Conservation (phyloP, 306 rosid genomes). For the Vigna angularis region DNA sequence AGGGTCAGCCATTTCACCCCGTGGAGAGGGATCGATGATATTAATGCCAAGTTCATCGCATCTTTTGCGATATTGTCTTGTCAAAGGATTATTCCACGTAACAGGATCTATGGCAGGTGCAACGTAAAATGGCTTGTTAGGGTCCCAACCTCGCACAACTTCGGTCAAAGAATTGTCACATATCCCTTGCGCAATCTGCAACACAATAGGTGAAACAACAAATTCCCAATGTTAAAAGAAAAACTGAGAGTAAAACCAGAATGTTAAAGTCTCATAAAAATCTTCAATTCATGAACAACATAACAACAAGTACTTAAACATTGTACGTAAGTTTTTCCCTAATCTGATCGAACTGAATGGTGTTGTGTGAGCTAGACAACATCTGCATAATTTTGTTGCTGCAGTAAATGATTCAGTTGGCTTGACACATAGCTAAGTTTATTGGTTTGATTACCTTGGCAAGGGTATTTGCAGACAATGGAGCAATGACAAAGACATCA, state of each 20-base stretch:
- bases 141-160: conserved; percentile 81
- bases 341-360: too few species aligned
- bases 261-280: too few species aligned
- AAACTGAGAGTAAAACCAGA: too few species aligned
- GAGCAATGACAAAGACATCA: conserved; percentile 89
- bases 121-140: conserved; percentile 67
- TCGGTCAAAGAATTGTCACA: conserved; percentile 76
- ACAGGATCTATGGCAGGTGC: conserved; percentile 82
- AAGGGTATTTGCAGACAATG: conserved; percentile 88
- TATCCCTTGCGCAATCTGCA: conserved; percentile 78
- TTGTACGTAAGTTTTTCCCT: too few species aligned
- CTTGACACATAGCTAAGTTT: background rate
- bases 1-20: conserved; percentile 76
- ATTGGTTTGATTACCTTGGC: conserved; percentile 68
- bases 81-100: conserved; percentile 80
- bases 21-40: conserved; percentile 65
- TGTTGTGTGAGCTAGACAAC: too few species aligned
- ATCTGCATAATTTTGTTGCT: background rate
- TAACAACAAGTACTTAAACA: too few species aligned
- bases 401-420: background rate
- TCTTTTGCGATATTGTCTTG: conserved; percentile 60
- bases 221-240: background rate
- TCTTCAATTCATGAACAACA: too few species aligned
- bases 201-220: background rate
- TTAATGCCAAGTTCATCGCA: conserved; percentile 68